Conservation (phyloP, 352 stramenopile genomes). For the Halophytophthora polymorphica region DNA sequence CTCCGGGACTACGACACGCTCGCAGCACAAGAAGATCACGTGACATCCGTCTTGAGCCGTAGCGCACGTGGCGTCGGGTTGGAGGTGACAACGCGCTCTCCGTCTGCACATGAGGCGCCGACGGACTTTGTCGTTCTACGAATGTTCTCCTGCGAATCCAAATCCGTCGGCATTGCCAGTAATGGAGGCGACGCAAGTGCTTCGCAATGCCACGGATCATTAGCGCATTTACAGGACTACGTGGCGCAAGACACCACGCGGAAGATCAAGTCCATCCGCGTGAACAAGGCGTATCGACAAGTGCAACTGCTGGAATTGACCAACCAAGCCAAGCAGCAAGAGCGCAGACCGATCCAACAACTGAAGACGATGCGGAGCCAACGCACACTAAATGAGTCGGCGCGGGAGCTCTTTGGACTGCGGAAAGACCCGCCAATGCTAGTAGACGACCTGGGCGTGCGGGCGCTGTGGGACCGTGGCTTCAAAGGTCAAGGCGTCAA, state of each 20-base stretch:
- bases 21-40: constrained; percentile 29
- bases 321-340: not conserved
- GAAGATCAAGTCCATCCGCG: constrained; percentile 34
- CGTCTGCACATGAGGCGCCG: constrained; percentile 28
- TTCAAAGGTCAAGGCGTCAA: constrained; percentile 75
- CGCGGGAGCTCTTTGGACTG: constrained; percentile 15
- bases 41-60: constrained; percentile 20
- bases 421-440: constrained; percentile 32
- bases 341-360: constrained; percentile 4
- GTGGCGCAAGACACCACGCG: constrained; percentile 3
- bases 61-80: constrained; percentile 17
- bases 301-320: constrained; percentile 27
- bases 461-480: constrained; percentile 52
- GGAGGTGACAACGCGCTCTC: constrained; percentile 21
- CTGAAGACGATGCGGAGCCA: constrained; percentile 18
- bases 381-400: constrained; percentile 12
- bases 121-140: constrained; percentile 67
- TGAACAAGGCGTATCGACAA: constrained; percentile 48
- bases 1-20: constrained; percentile 29
- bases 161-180: not conserved
- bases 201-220: constrained; percentile 20
- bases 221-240: constrained; percentile 19
- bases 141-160: constrained; percentile 36
- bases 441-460: constrained; percentile 50
- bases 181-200: not conserved